Evolutionary conservation across 306 rosid genomes (phyloP).

Genomic region (Sicyos baderoa): DNA sequence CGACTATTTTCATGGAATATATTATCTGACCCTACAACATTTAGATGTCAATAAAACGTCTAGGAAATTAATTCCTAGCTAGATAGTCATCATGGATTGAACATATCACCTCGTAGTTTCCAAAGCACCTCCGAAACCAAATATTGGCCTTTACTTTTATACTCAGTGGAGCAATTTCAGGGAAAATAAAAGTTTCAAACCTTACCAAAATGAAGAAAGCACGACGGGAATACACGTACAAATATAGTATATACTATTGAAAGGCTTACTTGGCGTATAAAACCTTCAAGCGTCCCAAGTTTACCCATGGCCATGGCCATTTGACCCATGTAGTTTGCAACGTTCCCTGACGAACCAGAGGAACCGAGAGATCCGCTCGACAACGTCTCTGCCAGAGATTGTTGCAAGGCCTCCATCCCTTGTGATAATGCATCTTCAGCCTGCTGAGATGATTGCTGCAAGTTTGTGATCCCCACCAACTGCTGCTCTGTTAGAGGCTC

Average conservation of each 20-base stretch:
- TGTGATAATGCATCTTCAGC: constrained; percentile 98
- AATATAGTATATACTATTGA: not conserved
- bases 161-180: not conserved
- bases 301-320: constrained; percentile 99
- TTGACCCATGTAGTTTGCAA: constrained; percentile 95
- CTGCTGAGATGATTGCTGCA: constrained; percentile 93
- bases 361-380: constrained; percentile 65
- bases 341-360: constrained; percentile 79
- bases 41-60: too few species aligned
- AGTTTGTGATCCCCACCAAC: constrained; percentile 62
- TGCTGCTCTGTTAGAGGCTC: constrained; percentile 98
- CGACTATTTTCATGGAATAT: too few species aligned
- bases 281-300: constrained; percentile 86
- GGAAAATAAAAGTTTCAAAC: not conserved
- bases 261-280: constrained; percentile 74
- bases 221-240: not conserved
- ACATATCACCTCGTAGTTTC: too few species aligned
- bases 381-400: constrained; percentile 80
- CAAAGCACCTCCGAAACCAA: not conserved
- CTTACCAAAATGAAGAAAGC: not conserved
- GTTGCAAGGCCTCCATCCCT: constrained; percentile 97
- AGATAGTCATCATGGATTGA: too few species aligned
- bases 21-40: too few species aligned
- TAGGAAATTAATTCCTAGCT: too few species aligned
- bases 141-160: not conserved